phyloP scores from a whole-genome alignment of 1,139 yeast species.

The Kodamaea arcana region DNA sequence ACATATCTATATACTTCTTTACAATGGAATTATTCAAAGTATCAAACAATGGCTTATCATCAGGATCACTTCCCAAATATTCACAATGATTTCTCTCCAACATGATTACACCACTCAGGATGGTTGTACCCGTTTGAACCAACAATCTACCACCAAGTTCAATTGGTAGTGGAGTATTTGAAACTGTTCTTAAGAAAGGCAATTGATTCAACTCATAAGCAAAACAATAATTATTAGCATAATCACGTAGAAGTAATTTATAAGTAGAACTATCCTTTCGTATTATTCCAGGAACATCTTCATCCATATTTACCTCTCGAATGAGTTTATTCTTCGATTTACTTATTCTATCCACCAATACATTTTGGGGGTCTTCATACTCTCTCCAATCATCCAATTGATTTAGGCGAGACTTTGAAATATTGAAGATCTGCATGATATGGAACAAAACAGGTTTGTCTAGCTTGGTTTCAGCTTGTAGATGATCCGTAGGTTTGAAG shows the following conservation, averaged over 20 bases:
- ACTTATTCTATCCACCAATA: conserved; percentile 35
- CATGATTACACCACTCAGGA: conserved; percentile 34
- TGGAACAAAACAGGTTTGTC: conserved; percentile 21
- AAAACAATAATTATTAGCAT: conserved; percentile 28
- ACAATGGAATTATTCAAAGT: conserved; percentile 31
- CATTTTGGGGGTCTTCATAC: conserved; percentile 36
- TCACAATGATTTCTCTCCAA: conserved; percentile 28
- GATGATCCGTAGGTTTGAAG: background rate
- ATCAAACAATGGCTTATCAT: conserved; percentile 21
- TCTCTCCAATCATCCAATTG: conserved; percentile 41
- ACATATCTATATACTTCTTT: conserved; percentile 31
- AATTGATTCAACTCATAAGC: conserved; percentile 37
- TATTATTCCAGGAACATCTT: conserved; percentile 10
- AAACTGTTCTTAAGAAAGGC: conserved; percentile 25
- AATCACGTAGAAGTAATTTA: conserved; percentile 34
- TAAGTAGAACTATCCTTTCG: conserved; percentile 13
- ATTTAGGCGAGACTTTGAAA: conserved; percentile 30
- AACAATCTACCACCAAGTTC: conserved; percentile 37
- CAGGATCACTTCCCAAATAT: conserved; percentile 27
- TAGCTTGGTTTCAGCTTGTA: conserved; percentile 1
- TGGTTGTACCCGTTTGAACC: conserved; percentile 29
- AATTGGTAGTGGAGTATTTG: conserved; percentile 29
- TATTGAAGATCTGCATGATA: conserved; percentile 33
- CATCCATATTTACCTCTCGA: conserved; percentile 31
- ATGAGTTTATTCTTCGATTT: conserved; percentile 21